A percentile compares a stretch with the other conserved stretches of the same genome.
Conservation (phyloP, 192 early-diverging fungal species). For the Funneliformis geosporum region DNA sequence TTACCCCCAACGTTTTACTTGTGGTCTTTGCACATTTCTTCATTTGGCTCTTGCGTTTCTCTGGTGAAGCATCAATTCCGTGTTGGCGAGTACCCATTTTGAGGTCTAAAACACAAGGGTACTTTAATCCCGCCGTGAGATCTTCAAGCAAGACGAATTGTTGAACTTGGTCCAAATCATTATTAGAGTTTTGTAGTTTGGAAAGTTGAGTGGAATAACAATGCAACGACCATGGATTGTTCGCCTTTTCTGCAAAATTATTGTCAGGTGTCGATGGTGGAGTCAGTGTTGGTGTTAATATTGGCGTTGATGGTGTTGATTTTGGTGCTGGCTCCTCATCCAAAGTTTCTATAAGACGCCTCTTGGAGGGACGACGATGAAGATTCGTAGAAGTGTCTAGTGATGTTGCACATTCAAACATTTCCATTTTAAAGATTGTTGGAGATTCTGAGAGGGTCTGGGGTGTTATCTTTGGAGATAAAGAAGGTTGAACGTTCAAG, state of each 20-base stretch:
- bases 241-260: background rate
- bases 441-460: background rate
- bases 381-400: background rate
- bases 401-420: background rate
- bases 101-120: slow-evolving; percentile 94
- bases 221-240: slow-evolving; percentile 29
- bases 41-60: slow-evolving; percentile 86
- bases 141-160: slow-evolving; percentile 95
- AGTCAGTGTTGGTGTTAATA: background rate
- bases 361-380: background rate
- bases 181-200: slow-evolving; percentile 11
- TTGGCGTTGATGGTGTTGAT: no score
- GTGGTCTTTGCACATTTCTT: slow-evolving; percentile 92
- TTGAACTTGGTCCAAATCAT: slow-evolving; percentile 8
- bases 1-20: slow-evolving; percentile 86
- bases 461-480: background rate
- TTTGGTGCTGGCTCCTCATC: background rate
- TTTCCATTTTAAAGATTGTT: background rate
- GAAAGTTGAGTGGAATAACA: slow-evolving; percentile 14
- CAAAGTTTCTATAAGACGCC: background rate
- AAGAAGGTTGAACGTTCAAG: background rate
- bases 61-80: slow-evolving; percentile 80
- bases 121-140: slow-evolving; percentile 83
- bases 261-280: background rate
- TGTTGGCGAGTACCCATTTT: slow-evolving; percentile 99